phyloP scores from a whole-genome alignment of 1,139 yeast genomes.

The Wickerhamomyces sp. region DNA sequence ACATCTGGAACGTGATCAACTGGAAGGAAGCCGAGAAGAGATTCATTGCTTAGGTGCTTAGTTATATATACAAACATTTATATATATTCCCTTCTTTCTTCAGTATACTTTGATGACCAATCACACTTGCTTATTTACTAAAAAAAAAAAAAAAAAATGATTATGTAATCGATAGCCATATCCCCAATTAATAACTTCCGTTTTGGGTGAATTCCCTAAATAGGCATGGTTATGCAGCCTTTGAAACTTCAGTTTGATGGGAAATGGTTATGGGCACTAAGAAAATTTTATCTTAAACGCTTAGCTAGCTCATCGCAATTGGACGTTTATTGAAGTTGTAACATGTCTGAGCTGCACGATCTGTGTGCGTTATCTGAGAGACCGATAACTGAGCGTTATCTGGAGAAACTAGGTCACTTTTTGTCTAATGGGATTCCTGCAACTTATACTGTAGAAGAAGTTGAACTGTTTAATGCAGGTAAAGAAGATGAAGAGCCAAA shows the following conservation, averaged over 20 bases:
- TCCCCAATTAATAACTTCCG: too few species aligned
- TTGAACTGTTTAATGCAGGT: conserved; percentile 46
- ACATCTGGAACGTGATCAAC: conserved; percentile 94
- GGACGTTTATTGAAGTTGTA: background rate
- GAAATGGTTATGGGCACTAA: too few species aligned
- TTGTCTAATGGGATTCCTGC: conserved; percentile 70
- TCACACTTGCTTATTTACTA: background rate
- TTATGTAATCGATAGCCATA: background rate
- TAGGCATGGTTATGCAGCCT: too few species aligned
- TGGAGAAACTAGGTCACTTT: conserved; percentile 40
- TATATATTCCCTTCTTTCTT: background rate
- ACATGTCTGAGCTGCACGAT: conserved; percentile 72
- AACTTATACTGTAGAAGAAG: conserved; percentile 79
- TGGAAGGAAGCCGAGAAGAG: conserved; percentile 88
- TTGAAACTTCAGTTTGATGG: too few species aligned
- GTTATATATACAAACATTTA: background rate
- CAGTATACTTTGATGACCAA: conserved; percentile 1
- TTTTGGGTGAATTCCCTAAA: too few species aligned
- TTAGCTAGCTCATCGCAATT: background rate
- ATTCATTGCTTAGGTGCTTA: conserved; percentile 21
- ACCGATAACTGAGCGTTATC: conserved; percentile 49
- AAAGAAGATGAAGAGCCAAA: conserved; percentile 37
- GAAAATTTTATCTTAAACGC: too few species aligned
- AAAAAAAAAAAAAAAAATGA: background rate
- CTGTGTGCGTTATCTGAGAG: conserved; percentile 52